A percentile compares a stretch with the other conserved stretches of the same genome.
Conservation (phyloP, 148 eudicot species). For the Camellia lanceoleosa region DNA sequence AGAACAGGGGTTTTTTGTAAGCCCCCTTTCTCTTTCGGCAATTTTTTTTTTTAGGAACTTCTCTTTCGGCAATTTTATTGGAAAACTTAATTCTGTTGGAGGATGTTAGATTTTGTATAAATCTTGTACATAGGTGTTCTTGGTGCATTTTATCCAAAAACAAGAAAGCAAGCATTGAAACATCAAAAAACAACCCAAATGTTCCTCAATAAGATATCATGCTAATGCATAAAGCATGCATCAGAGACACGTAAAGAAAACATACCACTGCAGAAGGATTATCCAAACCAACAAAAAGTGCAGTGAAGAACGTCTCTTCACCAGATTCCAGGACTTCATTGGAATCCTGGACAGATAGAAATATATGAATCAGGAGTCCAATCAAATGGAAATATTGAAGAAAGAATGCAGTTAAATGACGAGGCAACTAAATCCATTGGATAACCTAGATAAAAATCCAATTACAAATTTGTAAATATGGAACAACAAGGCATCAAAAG, state of each 20-base stretch:
- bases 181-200: neutral
- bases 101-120: no score
- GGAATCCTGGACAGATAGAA: constrained; percentile 46
- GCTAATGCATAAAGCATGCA: neutral
- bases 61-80: no score
- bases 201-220: constrained; percentile 1
- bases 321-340: constrained; percentile 59
- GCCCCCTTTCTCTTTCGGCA: no score
- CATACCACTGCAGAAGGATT: constrained; percentile 70
- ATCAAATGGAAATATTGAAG: neutral
- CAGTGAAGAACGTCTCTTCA: constrained; percentile 84
- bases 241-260: constrained; percentile 14
- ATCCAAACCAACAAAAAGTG: constrained; percentile 62
- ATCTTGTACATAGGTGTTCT: no score
- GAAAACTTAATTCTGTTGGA: no score
- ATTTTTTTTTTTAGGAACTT: no score
- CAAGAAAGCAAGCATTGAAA: neutral
- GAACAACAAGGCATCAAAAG: neutral
- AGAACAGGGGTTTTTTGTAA: no score
- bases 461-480: neutral
- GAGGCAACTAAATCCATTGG: constrained; percentile 1
- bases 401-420: neutral
- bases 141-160: no score
- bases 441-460: neutral
- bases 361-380: neutral